Percentiles rank a stretch among this genome's conserved stretches.
Evolutionary conservation across 1,139 yeast species (phyloP).

Genomic region (Suhomyces chickasaworum): DNA sequence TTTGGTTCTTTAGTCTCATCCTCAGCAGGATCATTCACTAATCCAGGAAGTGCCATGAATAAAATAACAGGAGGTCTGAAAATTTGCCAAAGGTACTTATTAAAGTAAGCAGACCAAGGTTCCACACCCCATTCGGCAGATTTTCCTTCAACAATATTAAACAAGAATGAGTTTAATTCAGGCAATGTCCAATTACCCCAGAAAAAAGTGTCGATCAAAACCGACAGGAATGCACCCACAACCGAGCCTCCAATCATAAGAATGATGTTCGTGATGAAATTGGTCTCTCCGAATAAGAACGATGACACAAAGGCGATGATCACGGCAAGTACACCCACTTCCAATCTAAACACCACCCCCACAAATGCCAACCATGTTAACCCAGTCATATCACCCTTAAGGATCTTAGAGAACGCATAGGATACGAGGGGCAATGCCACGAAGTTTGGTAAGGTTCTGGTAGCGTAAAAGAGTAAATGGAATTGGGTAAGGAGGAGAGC

Average conservation of each 20-base stretch:
- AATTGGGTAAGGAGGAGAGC: slow-evolving; percentile 67
- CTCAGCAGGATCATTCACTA: slow-evolving; percentile 42
- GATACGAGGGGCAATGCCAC: slow-evolving; percentile 77
- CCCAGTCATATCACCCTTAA: slow-evolving; percentile 56
- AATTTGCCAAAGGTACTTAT: slow-evolving; percentile 45
- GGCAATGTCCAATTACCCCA: slow-evolving; percentile 69
- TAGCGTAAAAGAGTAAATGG: slow-evolving; percentile 73
- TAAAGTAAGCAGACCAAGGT: slow-evolving; percentile 70
- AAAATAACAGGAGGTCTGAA: slow-evolving; percentile 68
- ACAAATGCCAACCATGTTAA: slow-evolving; percentile 61
- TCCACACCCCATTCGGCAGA: slow-evolving; percentile 83
- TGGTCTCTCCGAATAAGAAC: slow-evolving; percentile 47
- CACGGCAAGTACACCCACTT: slow-evolving; percentile 61
- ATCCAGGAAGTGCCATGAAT: slow-evolving; percentile 46
- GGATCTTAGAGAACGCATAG: slow-evolving; percentile 51
- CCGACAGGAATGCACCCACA: slow-evolving; percentile 53
- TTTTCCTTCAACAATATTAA: slow-evolving; percentile 73
- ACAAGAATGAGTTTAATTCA: slow-evolving; percentile 70
- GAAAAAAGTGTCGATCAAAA: slow-evolving; percentile 69
- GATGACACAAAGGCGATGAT: slow-evolving; percentile 47
- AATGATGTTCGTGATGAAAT: slow-evolving; percentile 36
- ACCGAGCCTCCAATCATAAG: slow-evolving; percentile 55
- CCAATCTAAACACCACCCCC: slow-evolving; percentile 72
- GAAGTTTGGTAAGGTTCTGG: slow-evolving; percentile 86
- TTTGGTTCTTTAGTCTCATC: slow-evolving; percentile 26